phyloP scores from a whole-genome alignment of 1,284 basidiomycete species.

The Wolfiporia cocos region DNA sequence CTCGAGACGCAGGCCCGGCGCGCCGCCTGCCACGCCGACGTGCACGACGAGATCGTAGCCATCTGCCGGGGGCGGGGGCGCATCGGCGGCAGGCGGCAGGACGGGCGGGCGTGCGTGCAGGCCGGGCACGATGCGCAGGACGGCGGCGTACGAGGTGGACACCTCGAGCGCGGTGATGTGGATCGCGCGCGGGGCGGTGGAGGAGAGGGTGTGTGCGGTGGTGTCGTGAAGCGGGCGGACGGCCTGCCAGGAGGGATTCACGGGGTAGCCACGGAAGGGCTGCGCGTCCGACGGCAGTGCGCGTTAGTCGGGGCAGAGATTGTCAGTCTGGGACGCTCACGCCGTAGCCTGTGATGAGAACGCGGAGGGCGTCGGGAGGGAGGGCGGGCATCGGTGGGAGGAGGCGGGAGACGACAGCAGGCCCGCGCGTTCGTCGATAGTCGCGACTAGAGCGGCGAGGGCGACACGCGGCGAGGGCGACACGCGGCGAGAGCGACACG shows the following conservation, averaged over 20 bases:
- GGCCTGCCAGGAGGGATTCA: conserved; percentile 14
- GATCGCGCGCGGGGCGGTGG: conserved; percentile 27
- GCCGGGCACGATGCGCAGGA: conserved; percentile 44
- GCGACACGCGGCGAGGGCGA: too few species aligned
- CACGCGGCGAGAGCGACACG: too few species aligned
- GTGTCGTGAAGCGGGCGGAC: conserved; percentile 9
- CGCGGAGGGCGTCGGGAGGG: conserved; percentile 4
- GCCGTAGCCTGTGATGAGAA: conserved; percentile 12
- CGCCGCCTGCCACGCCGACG: conserved; percentile 52
- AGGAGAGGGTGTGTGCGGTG: conserved; percentile 1
- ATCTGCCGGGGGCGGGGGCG: conserved; percentile 32
- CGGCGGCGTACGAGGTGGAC: conserved; percentile 47
- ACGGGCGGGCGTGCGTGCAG: conserved; percentile 50
- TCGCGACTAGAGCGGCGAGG: too few species aligned
- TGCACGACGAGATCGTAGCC: conserved; percentile 63
- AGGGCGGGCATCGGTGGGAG: neutral
- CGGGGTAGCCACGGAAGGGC: conserved; percentile 7
- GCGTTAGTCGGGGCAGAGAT: neutral
- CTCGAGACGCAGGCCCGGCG: conserved; percentile 53
- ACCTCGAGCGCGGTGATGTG: conserved; percentile 50
- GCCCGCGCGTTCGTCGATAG: too few species aligned
- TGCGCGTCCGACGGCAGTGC: neutral
- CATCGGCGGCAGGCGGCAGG: conserved; percentile 29
- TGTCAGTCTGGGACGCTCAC: conserved; percentile 5
- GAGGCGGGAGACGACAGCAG: too few species aligned